Evolutionary conservation across 2,329 filamentous ascomycete species (phyloP).

Genomic region (Aspergillus sp.): DNA sequence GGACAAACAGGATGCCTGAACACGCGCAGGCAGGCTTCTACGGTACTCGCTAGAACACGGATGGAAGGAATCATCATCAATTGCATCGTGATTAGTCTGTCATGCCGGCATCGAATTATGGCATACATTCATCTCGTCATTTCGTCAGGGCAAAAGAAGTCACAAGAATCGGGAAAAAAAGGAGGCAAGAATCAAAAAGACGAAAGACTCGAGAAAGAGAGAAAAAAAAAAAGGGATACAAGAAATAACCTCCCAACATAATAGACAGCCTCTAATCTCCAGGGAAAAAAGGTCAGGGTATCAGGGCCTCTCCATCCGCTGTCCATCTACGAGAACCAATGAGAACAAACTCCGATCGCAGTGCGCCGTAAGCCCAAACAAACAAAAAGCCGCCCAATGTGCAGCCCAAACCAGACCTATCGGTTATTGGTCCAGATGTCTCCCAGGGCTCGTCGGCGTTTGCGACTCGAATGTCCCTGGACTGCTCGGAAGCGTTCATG

Average conservation of each 20-base stretch:
- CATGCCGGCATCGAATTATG: conserved; percentile 6
- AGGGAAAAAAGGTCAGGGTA: not conserved
- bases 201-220: not conserved
- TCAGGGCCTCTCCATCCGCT: not conserved
- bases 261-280: not conserved
- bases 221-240: not conserved
- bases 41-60: not conserved
- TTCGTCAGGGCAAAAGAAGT: conserved; percentile 4
- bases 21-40: too few relatives aligned
- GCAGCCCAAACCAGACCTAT: conserved; percentile 8
- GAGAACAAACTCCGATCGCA: not conserved
- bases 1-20: not conserved
- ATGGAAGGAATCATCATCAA: not conserved
- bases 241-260: not conserved
- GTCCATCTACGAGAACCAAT: not conserved
- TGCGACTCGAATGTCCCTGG: conserved; percentile 22
- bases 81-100: conserved; percentile 4
- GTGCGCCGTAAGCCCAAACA: not conserved
- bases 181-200: conserved; percentile 7
- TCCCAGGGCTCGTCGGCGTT: conserved; percentile 33
- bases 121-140: conserved; percentile 15
- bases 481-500: conserved; percentile 40
- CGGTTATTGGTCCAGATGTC: conserved; percentile 28
- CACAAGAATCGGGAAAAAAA: not conserved
- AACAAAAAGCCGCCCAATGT: conserved; percentile 5